Conservation (phyloP, 306 rosid species). For the Mucuna pruriens region DNA sequence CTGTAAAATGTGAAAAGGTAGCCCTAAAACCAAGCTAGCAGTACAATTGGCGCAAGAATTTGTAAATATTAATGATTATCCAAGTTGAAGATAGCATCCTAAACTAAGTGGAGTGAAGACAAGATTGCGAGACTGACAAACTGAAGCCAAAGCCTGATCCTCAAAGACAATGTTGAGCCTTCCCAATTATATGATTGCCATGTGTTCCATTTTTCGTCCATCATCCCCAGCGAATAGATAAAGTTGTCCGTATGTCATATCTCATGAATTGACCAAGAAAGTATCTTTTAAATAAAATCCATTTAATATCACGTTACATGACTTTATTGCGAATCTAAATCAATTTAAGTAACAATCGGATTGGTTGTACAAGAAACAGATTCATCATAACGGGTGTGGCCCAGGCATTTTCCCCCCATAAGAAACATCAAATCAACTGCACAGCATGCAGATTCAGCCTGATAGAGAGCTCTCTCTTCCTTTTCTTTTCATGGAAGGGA, state of each 20-base stretch:
- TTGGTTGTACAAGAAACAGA: neutral
- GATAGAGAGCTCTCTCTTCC: neutral
- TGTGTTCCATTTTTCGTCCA: neutral
- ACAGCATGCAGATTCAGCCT: neutral
- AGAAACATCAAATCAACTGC: neutral
- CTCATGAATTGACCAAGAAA: neutral
- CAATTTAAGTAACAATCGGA: neutral
- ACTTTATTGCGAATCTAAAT: neutral
- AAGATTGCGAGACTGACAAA: constrained; percentile 1
- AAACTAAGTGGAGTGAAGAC: neutral
- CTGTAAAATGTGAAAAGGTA: neutral
- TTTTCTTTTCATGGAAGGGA: neutral
- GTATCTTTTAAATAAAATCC: neutral
- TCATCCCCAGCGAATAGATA: neutral
- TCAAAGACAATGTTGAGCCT: neutral
- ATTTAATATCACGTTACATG: neutral
- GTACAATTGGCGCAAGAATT: neutral
- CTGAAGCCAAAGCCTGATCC: neutral
- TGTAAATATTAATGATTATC: neutral
- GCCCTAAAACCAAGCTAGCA: neutral
- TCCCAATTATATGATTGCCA: neutral
- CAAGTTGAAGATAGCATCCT: constrained; percentile 20
- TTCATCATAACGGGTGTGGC: neutral
- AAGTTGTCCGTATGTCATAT: neutral
- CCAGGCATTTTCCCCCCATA: neutral